A percentile compares a stretch with the other conserved stretches of the same genome.
These are phyloP conservation scores for Phycomyces nitens DNA, from an alignment of 192 early-diverging fungal species.

Conservation along the genomic window DNA sequence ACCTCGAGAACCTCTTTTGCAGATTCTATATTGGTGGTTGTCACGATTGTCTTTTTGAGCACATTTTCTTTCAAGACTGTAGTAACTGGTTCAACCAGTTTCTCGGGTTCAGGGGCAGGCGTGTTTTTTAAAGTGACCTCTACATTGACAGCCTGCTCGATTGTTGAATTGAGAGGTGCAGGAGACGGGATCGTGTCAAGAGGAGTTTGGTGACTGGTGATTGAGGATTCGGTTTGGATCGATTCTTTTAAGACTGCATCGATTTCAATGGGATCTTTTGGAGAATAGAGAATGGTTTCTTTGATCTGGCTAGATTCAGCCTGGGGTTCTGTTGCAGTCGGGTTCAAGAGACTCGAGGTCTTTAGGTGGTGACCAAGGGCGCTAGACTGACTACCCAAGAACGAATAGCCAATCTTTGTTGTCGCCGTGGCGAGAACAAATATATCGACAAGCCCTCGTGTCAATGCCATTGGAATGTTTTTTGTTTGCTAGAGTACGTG, in stretches of 20 bases:
- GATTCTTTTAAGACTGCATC: too few species aligned
- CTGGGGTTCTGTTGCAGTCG: constrained; percentile 8
- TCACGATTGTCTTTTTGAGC: background rate
- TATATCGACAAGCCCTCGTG: constrained; percentile 26
- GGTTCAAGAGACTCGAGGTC: constrained; percentile 29
- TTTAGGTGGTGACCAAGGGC: constrained; percentile 27
- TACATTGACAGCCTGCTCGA: background rate
- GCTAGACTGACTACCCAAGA: constrained; percentile 7
- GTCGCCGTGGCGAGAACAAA: constrained; percentile 13
- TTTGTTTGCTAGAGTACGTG: too few species aligned
- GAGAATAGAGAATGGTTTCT: too few species aligned
- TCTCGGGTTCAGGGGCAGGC: background rate
- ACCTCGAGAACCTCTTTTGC: background rate
- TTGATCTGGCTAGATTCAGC: background rate
- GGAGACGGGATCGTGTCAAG: too few species aligned
- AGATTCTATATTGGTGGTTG: background rate
- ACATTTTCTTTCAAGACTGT: background rate
- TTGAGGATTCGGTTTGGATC: too few species aligned
- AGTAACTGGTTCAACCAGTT: background rate
- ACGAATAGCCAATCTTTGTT: constrained; percentile 6
- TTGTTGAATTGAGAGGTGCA: background rate
- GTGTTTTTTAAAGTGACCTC: too few species aligned
- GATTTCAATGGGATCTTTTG: too few species aligned
- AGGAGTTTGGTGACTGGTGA: too few species aligned
- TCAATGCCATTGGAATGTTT: constrained; percentile 16